Evolutionary conservation across 1,284 basidiomycete species (phyloP), one percentile per base, ranked within the genome.

Genomic region (Ganoderma sp.): DNA sequence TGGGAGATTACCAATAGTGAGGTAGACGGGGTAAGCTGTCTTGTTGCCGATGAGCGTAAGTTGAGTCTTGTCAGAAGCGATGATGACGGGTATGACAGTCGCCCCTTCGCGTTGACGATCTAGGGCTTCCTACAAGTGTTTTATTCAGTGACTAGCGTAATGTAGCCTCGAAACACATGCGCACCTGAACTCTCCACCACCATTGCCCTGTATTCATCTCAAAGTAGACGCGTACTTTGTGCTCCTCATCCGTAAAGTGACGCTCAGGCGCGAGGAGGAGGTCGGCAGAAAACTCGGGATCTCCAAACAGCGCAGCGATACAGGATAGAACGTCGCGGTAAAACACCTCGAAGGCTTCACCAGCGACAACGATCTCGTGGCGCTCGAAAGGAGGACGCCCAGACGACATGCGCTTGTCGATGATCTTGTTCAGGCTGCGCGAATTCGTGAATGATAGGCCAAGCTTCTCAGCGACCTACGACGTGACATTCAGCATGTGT

Each of bases 41-140:
- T 81, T 80, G 60, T 81, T 76, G 1, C 80, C 80, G 67, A 81
- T 78, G 6, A 65, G 67, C 9, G 81, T 75, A 7, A 83, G 50
- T 57, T 80, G 78, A 0, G 79, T 83, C 71, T 83, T 82, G 70
- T 83, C 80, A 0, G 81, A 77, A 0, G 80, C 79, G 25, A 83
- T 71, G 28, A 70, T 64, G 8, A 70, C 19, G 1, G 66, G 66
- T 3, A 62, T 54, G 2, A 70, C 42, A 0, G 69, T 70, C 0
- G 66, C 69, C 1, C 61, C 66, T 10, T 42, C 28, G 63, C 25
- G 12, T 52, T 28, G 14, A 6, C 19, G 9, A 32, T 62, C 28
- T 8, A 45, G 17, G n/a, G 43, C 34, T 50, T 83, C 66, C 82
- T 81, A 67, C 83, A 80, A 83, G 66, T 34, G 83, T 8, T 82